Evolutionary conservation across 2,329 filamentous ascomycete species (phyloP).

Genomic region (Epichloe sp.): DNA sequence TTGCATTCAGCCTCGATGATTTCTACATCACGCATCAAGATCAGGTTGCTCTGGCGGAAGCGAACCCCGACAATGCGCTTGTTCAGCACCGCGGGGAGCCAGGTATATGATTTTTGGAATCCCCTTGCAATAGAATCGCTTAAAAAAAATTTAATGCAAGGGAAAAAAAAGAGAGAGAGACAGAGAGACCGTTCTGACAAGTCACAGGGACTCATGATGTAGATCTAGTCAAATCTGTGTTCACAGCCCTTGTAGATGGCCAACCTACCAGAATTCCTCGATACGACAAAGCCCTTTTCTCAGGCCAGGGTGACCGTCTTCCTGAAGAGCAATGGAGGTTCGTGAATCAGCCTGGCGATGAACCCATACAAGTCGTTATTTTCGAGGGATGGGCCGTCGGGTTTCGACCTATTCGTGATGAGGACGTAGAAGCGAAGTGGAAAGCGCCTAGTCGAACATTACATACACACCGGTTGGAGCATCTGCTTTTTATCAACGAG

Average conservation of each 20-base stretch:
- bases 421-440: constrained; percentile 38
- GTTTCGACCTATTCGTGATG: constrained; percentile 50
- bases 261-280: constrained; percentile 47
- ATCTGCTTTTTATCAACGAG: constrained; percentile 38
- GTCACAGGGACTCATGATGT: constrained; percentile 57
- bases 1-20: constrained; percentile 77
- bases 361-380: constrained; percentile 51
- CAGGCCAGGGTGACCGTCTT: constrained; percentile 63
- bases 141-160: too few species aligned
- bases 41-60: constrained; percentile 50
- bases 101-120: constrained; percentile 24
- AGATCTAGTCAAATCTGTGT: constrained; percentile 46
- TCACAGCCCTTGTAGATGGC: constrained; percentile 41
- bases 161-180: too few species aligned
- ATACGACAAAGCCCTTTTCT: constrained; percentile 74
- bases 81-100: constrained; percentile 75
- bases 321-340: constrained; percentile 47
- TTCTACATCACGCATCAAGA: constrained; percentile 67
- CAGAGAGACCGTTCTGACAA: neutral
- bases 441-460: constrained; percentile 37
- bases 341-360: constrained; percentile 38
- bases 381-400: constrained; percentile 90
- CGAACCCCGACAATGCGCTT: constrained; percentile 58
- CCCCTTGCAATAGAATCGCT: neutral
- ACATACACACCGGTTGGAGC: constrained; percentile 31